A percentile compares a stretch with the other conserved stretches of the same genome.
These are phyloP conservation scores for Zasmidium cellare DNA, from an alignment of 2,329 filamentous ascomycete genomes.

Conservation along the genomic window DNA sequence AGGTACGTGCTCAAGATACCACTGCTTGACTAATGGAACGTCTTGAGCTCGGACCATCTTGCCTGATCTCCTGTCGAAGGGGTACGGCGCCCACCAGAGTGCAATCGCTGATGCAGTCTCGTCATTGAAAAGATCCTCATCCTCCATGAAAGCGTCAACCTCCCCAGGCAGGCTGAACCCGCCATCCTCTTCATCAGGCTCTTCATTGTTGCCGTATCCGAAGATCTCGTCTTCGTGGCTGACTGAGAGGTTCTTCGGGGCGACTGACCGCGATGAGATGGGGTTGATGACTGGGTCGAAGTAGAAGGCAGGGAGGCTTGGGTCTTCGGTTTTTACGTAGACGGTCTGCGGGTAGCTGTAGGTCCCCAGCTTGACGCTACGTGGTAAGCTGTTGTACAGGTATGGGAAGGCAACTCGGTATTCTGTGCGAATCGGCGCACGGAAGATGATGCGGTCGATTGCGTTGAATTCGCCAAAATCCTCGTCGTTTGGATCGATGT, in stretches of 20 bases:
- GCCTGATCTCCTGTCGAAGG: conserved; percentile 90
- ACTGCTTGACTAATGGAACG: conserved; percentile 94
- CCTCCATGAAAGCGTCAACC: conserved; percentile 82
- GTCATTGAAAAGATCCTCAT: conserved; percentile 83
- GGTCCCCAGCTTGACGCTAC: conserved; percentile 91
- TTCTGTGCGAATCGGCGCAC: conserved; percentile 89
- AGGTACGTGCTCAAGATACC: conserved; percentile 95
- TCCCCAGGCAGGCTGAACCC: conserved; percentile 75
- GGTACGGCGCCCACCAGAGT: conserved; percentile 97
- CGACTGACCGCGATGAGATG: conserved; percentile 90
- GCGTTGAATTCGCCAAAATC: conserved; percentile 99
- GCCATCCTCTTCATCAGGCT: conserved; percentile 59
- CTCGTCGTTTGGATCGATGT: conserved; percentile 97
- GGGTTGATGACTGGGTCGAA: conserved; percentile 98
- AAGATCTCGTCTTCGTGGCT: conserved; percentile 95
- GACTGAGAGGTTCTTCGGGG: conserved; percentile 87
- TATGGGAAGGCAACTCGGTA: conserved; percentile 93
- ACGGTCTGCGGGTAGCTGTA: conserved; percentile 93
- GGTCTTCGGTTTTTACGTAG: conserved; percentile 83
- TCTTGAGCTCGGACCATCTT: conserved; percentile 97
- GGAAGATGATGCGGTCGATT: conserved; percentile 98
- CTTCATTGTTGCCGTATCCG: conserved; percentile 75
- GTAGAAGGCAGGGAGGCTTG: conserved; percentile 90
- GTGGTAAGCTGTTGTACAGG: conserved; percentile 92
- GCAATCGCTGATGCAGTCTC: conserved; percentile 90